phyloP scores from a whole-genome alignment of 345 rosid species.

The Hevea brasiliensis region DNA sequence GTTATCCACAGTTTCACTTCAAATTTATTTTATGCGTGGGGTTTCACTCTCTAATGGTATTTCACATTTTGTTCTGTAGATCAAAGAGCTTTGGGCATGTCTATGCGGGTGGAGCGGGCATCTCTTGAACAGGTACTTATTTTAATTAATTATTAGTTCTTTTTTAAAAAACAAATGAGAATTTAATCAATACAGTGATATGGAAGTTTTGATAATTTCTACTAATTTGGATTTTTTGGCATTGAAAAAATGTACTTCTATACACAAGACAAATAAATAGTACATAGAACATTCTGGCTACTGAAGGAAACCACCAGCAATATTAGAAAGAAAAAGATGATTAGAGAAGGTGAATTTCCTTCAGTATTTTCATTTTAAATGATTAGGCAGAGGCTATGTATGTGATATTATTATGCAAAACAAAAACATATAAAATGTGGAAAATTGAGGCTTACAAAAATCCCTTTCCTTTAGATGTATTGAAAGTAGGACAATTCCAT shows the following conservation, averaged over 20 bases:
- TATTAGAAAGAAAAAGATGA: not conserved
- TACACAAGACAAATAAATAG: not conserved
- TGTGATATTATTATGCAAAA: not conserved
- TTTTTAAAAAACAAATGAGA: not conserved
- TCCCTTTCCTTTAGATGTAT: no score
- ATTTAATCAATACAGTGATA: not conserved
- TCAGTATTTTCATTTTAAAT: not conserved
- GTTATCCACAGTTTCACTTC: not conserved
- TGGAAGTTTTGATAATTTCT: not conserved
- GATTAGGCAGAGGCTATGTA: not conserved
- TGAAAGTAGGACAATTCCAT: not conserved
- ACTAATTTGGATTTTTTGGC: not conserved
- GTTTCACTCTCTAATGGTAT: conserved; percentile 14
- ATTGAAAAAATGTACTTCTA: not conserved
- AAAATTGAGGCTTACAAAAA: not conserved
- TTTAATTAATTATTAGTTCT: conserved; percentile 7
- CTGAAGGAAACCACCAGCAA: not conserved
- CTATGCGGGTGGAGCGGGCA: conserved; percentile 94
- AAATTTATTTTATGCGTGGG: not conserved
- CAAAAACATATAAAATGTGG: not conserved
- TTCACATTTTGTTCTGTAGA: conserved; percentile 43
- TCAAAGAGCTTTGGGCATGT: conserved; percentile 98
- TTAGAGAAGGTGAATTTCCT: no score
- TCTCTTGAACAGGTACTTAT: conserved; percentile 71
- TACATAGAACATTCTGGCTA: not conserved